phyloP scores from a whole-genome alignment of 805 yeast genomes.

The Starmerella vaccinii region DNA sequence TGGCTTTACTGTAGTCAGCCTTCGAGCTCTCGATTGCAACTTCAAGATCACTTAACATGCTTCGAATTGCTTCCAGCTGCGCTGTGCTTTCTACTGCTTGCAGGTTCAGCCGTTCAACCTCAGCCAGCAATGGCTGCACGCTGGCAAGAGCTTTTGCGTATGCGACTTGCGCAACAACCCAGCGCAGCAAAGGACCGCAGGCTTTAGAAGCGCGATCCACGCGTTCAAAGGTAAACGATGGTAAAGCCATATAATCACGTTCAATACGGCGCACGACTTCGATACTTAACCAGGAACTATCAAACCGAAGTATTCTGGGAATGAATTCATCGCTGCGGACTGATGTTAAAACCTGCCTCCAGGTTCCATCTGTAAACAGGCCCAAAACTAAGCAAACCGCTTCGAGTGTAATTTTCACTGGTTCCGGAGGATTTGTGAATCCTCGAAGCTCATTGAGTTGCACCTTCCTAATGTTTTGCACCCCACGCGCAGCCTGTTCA shows the following conservation, averaged over 20 bases:
- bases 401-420: conserved; percentile 75
- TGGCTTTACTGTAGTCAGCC: conserved; percentile 55
- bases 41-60: conserved; percentile 70
- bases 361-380: conserved; percentile 41
- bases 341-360: conserved; percentile 79
- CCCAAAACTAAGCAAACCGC: conserved; percentile 81
- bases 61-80: conserved; percentile 62
- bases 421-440: conserved; percentile 82
- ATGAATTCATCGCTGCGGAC: conserved; percentile 83
- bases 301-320: conserved; percentile 64
- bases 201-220: conserved; percentile 89
- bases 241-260: conserved; percentile 46
- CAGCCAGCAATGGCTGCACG: conserved; percentile 63
- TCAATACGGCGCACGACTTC: conserved; percentile 51
- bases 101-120: conserved; percentile 49
- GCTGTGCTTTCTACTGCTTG: conserved; percentile 37
- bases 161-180: conserved; percentile 86
- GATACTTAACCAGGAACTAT: conserved; percentile 50
- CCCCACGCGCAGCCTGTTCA: conserved; percentile 74
- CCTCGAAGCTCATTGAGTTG: conserved; percentile 83
- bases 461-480: conserved; percentile 84
- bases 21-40: conserved; percentile 59
- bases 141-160: conserved; percentile 60
- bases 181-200: conserved; percentile 79
- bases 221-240: conserved; percentile 57